Conservation (phyloP, 2,329 filamentous ascomycete species). For the Tolypocladium amazonense region DNA sequence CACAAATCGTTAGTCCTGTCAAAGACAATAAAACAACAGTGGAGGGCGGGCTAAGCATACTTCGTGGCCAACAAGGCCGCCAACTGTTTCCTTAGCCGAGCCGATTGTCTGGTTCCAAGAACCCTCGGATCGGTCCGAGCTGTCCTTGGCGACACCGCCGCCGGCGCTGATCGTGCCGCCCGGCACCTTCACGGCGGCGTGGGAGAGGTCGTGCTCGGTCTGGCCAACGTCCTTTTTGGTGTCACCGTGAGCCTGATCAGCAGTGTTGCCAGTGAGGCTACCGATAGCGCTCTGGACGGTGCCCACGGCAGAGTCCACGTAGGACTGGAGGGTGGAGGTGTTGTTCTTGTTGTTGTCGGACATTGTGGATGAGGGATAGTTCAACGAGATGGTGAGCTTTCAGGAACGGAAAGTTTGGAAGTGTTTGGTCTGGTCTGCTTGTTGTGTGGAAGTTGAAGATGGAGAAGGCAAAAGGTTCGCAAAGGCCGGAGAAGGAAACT, state of each 20-base stretch:
- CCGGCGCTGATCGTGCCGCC: conserved; percentile 58
- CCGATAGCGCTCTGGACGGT: conserved; percentile 63
- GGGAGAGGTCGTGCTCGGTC: conserved; percentile 61
- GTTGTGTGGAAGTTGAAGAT: background rate
- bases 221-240: conserved; percentile 54
- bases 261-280: conserved; percentile 59
- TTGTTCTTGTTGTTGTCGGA: conserved; percentile 16
- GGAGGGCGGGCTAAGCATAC: conserved; percentile 21
- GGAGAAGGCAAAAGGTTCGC: background rate
- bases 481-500: background rate
- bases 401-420: background rate
- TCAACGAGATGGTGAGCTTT: background rate
- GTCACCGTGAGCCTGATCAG: conserved; percentile 56
- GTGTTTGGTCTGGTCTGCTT: background rate
- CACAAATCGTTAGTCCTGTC: conserved; percentile 1
- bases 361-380: conserved; percentile 11
- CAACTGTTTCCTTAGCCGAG: conserved; percentile 70
- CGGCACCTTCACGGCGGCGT: conserved; percentile 65
- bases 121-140: conserved; percentile 60
- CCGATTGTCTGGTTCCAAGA: conserved; percentile 86
- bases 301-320: conserved; percentile 62
- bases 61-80: conserved; percentile 65
- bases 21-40: too few relatives aligned
- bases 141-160: conserved; percentile 61
- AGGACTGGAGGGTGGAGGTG: conserved; percentile 69